phyloP scores from a whole-genome alignment of 495 filamentous ascomycete genomes.

The Tirmania nivea region DNA sequence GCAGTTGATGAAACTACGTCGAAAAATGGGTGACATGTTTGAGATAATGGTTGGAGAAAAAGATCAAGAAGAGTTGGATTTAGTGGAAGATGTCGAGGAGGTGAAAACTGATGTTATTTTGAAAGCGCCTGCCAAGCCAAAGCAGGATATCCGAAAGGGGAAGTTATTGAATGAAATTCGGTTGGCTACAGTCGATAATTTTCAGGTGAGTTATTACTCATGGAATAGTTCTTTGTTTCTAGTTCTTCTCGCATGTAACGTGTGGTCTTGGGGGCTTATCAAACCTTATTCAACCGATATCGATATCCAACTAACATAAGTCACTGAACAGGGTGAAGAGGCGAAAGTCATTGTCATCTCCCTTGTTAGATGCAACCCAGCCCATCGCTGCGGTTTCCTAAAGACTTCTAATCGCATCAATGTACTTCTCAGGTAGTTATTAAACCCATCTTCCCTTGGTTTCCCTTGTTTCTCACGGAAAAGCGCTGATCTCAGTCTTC shows the following conservation, averaged over 20 bases:
- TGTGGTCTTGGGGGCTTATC: no score
- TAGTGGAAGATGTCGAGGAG: conserved; percentile 15
- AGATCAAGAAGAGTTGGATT: conserved; percentile 39
- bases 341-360: conserved; percentile 67
- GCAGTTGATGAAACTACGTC: conserved; percentile 41
- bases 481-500: no score
- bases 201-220: conserved; percentile 33
- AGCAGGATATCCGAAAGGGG: conserved; percentile 24
- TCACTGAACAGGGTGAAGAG: conserved; percentile 38
- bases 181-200: conserved; percentile 71
- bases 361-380: conserved; percentile 48
- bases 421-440: conserved; percentile 37
- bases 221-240: no score
- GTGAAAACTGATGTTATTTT: conserved; percentile 3
- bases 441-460: neutral
- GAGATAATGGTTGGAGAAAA: conserved; percentile 45
- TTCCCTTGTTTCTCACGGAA: no score
- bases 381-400: conserved; percentile 47
- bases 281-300: neutral
- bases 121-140: conserved; percentile 4
- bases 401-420: conserved; percentile 61
- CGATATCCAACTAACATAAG: neutral
- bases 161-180: conserved; percentile 38
- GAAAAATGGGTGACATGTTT: conserved; percentile 28
- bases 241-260: no score